Evolutionary conservation across 495 filamentous ascomycete species (phyloP).

Genomic region (Aspergillus carlsbadensis): DNA sequence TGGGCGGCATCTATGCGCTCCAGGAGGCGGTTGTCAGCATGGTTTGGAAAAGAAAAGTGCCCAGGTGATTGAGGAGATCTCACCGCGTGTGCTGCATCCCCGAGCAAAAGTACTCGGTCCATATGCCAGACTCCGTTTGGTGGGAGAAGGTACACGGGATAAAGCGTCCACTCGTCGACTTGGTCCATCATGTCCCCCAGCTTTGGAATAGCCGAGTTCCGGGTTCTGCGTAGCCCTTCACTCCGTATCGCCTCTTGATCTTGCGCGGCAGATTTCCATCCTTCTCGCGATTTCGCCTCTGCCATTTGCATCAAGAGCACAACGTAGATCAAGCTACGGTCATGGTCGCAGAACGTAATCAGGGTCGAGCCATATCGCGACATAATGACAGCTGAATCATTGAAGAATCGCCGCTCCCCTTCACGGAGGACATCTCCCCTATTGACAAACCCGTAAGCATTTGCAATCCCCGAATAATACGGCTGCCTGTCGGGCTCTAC

Average conservation of each 20-base stretch:
- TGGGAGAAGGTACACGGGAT: conserved; percentile 47
- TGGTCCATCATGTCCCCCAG: conserved; percentile 31
- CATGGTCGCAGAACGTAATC: conserved; percentile 1
- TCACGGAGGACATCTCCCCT: neutral
- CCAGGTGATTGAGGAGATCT: too few relatives aligned
- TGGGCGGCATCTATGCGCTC: conserved; percentile 45
- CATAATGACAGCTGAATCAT: neutral
- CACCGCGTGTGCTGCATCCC: too few relatives aligned
- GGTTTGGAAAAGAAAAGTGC: too few relatives aligned
- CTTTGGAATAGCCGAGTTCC: conserved; percentile 23
- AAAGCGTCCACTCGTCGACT: conserved; percentile 48
- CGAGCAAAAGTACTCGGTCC: conserved; percentile 19
- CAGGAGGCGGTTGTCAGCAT: too few relatives aligned
- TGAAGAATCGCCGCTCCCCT: neutral
- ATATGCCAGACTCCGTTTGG: conserved; percentile 43
- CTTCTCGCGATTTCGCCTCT: neutral
- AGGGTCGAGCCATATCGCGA: neutral
- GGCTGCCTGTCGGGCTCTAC: conserved; percentile 20
- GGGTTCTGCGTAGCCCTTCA: neutral
- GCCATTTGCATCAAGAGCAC: neutral
- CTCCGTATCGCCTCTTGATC: neutral
- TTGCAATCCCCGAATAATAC: neutral
- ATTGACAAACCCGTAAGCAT: neutral
- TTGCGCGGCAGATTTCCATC: neutral
- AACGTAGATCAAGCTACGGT: neutral